Percentiles rank a stretch among this genome's conserved stretches.
phyloP scores from a whole-genome alignment of 1,284 basidiomycete genomes.

The Kwoniella shivajii region DNA sequence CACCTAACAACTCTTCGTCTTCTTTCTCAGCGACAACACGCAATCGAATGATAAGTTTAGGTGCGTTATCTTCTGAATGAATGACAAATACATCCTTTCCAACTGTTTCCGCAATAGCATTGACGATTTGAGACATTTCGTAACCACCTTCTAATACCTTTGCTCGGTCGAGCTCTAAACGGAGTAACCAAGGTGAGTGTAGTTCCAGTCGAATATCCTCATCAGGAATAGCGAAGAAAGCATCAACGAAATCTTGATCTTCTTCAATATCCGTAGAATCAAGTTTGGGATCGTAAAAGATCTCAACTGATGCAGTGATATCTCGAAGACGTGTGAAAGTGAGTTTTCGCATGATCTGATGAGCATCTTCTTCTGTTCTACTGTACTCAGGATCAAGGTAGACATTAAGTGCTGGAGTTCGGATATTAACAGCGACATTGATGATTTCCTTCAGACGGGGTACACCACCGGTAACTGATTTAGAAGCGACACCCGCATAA shows the following conservation, averaged over 20 bases:
- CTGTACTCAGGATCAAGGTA: constrained; percentile 77
- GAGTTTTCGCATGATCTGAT: constrained; percentile 58
- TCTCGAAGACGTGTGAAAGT: constrained; percentile 94
- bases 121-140: constrained; percentile 93
- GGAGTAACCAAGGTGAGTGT: constrained; percentile 95
- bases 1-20: constrained; percentile 79
- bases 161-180: constrained; percentile 93
- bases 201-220: constrained; percentile 91
- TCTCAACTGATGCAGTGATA: constrained; percentile 93
- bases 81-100: constrained; percentile 97
- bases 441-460: constrained; percentile 98
- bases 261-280: constrained; percentile 93
- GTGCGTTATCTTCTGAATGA: constrained; percentile 98
- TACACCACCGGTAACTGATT: constrained; percentile 97
- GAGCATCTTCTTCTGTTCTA: constrained; percentile 68
- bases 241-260: constrained; percentile 93
- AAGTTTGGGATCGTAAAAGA: constrained; percentile 97
- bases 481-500: constrained; percentile 96
- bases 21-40: constrained; percentile 86
- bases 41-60: constrained; percentile 95
- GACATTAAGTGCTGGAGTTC: constrained; percentile 92
- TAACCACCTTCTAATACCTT: constrained; percentile 98
- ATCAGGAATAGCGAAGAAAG: constrained; percentile 99
- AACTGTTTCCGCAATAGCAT: constrained; percentile 91
- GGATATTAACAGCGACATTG: constrained; percentile 98